A percentile compares a stretch with the other conserved stretches of the same genome.
Evolutionary conservation across 179 eudicot genomes (phyloP).

Genomic region (Nepenthes alata): DNA sequence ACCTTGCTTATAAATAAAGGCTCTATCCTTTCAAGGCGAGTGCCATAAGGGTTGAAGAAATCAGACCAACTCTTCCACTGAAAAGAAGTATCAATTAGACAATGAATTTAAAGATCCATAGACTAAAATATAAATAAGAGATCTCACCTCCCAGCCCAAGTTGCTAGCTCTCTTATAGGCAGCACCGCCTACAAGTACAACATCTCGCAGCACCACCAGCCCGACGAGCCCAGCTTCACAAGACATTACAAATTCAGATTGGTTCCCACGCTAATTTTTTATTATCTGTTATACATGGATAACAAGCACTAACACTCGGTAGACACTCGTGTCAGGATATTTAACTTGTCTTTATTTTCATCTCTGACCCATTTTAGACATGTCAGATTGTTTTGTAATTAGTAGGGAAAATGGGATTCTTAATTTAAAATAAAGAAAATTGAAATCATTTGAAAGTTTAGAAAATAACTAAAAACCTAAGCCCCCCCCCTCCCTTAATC

Average conservation of each 20-base stretch:
- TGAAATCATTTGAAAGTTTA: no score
- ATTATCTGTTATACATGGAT: no score
- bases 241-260: not conserved
- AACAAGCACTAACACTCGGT: no score
- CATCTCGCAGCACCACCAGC: constrained; percentile 73
- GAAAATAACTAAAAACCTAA: no score
- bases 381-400: no score
- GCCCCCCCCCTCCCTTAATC: no score
- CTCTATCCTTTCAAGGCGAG: constrained; percentile 59
- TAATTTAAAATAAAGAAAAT: no score
- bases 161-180: constrained; percentile 66
- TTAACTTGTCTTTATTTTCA: no score
- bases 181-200: constrained; percentile 84
- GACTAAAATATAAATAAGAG: not conserved
- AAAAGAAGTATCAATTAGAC: constrained; percentile 1
- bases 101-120: not conserved
- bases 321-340: no score
- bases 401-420: no score
- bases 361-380: no score
- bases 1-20: constrained; percentile 91
- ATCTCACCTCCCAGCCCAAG: constrained; percentile 59
- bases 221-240: constrained; percentile 83
- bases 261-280: no score
- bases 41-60: constrained; percentile 72
- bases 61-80: constrained; percentile 87